Evolutionary conservation across 768 basidiomycete species (phyloP).

Genomic region (Podaxis sp.): DNA sequence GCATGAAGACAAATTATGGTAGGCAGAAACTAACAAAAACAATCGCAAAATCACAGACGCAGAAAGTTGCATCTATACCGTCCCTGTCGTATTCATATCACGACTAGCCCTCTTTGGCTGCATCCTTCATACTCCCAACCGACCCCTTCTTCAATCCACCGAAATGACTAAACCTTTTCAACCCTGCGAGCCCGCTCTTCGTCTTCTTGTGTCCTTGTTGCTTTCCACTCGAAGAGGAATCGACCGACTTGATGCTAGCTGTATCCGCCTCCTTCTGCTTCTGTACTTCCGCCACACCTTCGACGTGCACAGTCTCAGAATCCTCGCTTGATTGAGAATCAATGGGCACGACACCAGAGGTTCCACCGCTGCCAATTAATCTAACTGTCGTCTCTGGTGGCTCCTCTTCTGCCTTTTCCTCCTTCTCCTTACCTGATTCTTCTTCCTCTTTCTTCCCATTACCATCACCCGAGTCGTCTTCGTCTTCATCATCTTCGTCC

Average conservation of each 20-base stretch:
- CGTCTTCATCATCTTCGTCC: slow-evolving; percentile 10
- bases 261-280: slow-evolving; percentile 38
- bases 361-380: slow-evolving; percentile 57
- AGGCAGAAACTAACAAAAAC: slow-evolving; percentile 1
- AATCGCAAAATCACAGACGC: neutral
- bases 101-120: slow-evolving; percentile 17
- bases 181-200: slow-evolving; percentile 53
- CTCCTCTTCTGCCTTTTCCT: slow-evolving; percentile 9
- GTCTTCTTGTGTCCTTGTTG: slow-evolving; percentile 52
- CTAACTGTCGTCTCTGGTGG: slow-evolving; percentile 49
- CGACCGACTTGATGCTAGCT: slow-evolving; percentile 34
- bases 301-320: slow-evolving; percentile 28
- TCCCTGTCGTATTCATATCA: neutral
- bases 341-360: slow-evolving; percentile 33
- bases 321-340: slow-evolving; percentile 12
- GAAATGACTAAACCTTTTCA: slow-evolving; percentile 54
- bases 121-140: slow-evolving; percentile 44
- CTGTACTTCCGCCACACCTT: slow-evolving; percentile 27
- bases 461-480: neutral
- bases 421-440: neutral
- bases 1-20: neutral
- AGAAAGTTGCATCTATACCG: neutral
- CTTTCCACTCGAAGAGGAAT: slow-evolving; percentile 28
- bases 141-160: slow-evolving; percentile 53
- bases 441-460: slow-evolving; percentile 5